Evolutionary conservation across 2,329 filamentous ascomycete species (phyloP), one percentile per base, ranked within the genome.

Genomic region (Pseudocercospora vitis): DNA sequence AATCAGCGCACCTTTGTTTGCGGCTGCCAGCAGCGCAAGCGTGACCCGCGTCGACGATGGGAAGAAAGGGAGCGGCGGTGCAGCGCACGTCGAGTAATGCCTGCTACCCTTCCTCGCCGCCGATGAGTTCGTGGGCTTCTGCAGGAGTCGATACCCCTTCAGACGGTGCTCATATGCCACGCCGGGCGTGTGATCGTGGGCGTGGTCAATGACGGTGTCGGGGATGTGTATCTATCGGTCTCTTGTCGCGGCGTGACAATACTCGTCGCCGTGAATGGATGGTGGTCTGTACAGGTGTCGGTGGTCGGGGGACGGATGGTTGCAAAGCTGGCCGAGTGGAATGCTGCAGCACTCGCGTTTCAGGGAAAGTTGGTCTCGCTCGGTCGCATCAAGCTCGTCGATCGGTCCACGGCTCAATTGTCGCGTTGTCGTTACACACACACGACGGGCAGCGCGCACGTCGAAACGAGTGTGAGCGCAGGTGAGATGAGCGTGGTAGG

Each of bases 21-120:
- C 54, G 54, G 53, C 56, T 56, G 53, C 58, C 58, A 58, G 58
- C 57, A 60, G 57, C 55, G 58, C 55, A 60, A 56, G 53, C 54
- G 57, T 57, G 58, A 57, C 50, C 45, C 44, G 46, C 49, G 31
- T 42, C 47, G 19, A 42, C 50, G 50, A 40, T 28, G 51, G 48
- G 42, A 24, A 52, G 47, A 51, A 32, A 46, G 45, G 9, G n/a
- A 26, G 39, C 32, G 48, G 48, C 21, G 24, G 9, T 14, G 37
- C 19, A 14, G 18, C n/a, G 28, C 11, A 18, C n/a, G 16, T 35
- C 48, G 18, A 16, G 26, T 24, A 24, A 18, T 21, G 21, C 19
- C 37, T 39, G 29, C 48, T 14, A 23, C 24, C 21, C 9, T 32
- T 16, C 29, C 23, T 29, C n/a, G 50, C 24, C 40, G 39, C 29